Base-by-base conservation (phyloP, 768 basidiomycete species). In the Calocybe gangraenosa region DNA sequence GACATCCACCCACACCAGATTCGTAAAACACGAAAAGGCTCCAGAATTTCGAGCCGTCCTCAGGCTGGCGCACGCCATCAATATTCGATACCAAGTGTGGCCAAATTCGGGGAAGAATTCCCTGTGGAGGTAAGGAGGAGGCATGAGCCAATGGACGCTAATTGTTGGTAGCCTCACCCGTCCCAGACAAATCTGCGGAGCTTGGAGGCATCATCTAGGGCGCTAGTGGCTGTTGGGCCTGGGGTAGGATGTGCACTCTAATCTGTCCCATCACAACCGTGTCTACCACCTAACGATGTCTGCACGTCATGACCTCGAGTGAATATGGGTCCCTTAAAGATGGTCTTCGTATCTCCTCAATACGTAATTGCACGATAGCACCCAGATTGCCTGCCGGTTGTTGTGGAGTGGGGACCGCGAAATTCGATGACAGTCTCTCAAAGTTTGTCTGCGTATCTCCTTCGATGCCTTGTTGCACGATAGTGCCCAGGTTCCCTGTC, bases 191-290 rank as follows among this genome's bases (percentile, higher is more conserved):
- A 74, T 8, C 51, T 32, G 2, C 53, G 41, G 17, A 37, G 13
- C 13, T 53, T 55, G 2, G 69, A 58, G 10, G 70, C 73, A 54
- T 71, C 68, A 36, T 67, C 72, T 13, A 76, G 60, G 11, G 74
- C 75, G 33, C 64, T 67, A 6, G 67, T 73, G 38, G 63, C 64
- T 0, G 72, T 73, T 8, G 72, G 65, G 3, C 69, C 71, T 2
- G 71, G 67, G 17, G 42, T 40, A 5, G 54, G 56, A 37, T 73
- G 65, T 0, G 47, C 52, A 10, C 56, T 37, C 37, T 64, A 50
- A 47, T 75, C 74, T 11, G 69, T 71, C 8, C 74, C 73, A 53
- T 75, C 68, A 55, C 74, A 75, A 32, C 63, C 67, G 42, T 67
- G 67, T 7, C 55, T 67, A 3, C 65, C 70, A 3, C 69, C 70